Evolutionary conservation across 2,329 filamentous ascomycete species (phyloP).

Genomic region (Aureobasidium leucospermi): DNA sequence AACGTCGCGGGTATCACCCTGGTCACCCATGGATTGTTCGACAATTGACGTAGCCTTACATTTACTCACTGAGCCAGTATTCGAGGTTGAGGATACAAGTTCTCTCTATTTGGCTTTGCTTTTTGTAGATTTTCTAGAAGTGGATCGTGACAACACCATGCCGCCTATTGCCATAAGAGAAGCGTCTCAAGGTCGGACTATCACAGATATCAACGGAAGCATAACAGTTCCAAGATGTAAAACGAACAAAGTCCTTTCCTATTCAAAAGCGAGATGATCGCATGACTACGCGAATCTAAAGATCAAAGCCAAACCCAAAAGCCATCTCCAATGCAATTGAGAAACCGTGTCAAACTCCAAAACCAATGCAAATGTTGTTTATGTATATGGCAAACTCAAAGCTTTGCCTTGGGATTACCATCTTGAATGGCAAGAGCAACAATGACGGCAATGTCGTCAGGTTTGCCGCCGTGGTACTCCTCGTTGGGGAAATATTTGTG

Average conservation of each 20-base stretch:
- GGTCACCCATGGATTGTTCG: background rate
- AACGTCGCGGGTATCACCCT: background rate
- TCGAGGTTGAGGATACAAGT: too few relatives aligned
- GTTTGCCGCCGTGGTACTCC: constrained; percentile 83
- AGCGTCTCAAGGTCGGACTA: too few relatives aligned
- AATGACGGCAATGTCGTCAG: constrained; percentile 90
- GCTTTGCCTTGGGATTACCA: constrained; percentile 14
- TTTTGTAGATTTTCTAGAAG: too few relatives aligned
- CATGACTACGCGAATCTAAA: background rate
- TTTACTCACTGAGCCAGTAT: too few relatives aligned
- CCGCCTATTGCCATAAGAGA: too few relatives aligned
- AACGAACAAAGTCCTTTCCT: too few relatives aligned
- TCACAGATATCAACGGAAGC: too few relatives aligned
- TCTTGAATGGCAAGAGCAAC: constrained; percentile 70
- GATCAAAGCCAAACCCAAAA: background rate
- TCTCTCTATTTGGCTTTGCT: too few relatives aligned
- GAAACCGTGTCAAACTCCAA: background rate
- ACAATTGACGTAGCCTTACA: too few relatives aligned
- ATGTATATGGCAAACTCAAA: background rate
- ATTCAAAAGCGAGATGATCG: background rate
- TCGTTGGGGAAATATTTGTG: constrained; percentile 81
- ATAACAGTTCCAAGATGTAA: too few relatives aligned
- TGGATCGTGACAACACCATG: too few relatives aligned
- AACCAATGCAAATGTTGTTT: background rate
- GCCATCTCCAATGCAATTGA: background rate